These are phyloP conservation scores for Alternaria dauci DNA, from an alignment of 2,329 filamentous ascomycete genomes.

Conservation along the genomic window DNA sequence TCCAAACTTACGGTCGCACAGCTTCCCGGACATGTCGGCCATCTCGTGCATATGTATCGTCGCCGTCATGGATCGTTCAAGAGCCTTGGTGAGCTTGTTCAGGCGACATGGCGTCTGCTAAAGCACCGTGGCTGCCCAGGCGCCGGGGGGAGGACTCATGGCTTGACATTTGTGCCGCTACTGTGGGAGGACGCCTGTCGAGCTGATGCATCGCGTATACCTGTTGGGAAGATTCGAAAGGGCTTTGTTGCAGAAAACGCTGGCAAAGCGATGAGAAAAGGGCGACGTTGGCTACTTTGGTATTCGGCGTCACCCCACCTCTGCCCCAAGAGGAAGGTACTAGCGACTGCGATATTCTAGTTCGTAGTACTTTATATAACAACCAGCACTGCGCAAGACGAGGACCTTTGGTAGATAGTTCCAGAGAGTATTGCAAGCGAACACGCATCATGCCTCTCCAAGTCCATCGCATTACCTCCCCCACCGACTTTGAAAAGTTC, in stretches of 20 bases:
- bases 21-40: not conserved
- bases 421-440: not conserved
- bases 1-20: slow-evolving; percentile 11
- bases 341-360: not conserved
- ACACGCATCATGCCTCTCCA: slow-evolving; percentile 45
- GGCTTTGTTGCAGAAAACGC: not conserved
- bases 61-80: not conserved
- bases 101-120: slow-evolving; percentile 1
- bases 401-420: not conserved
- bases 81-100: slow-evolving; percentile 24
- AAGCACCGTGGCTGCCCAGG: not conserved
- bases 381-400: not conserved
- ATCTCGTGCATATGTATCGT: slow-evolving; percentile 2
- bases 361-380: not conserved
- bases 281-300: slow-evolving; percentile 18
- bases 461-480: slow-evolving; percentile 34
- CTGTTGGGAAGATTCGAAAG: not conserved
- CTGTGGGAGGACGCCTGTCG: not conserved
- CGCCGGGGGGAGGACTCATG: not conserved
- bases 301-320: slow-evolving; percentile 10
- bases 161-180: not conserved
- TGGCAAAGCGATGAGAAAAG: slow-evolving; percentile 6
- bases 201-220: not conserved
- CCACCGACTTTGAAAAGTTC: slow-evolving; percentile 42
- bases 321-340: slow-evolving; percentile 11